Base-by-base conservation (phyloP, 768 basidiomycete genomes). In the Candolleomyces aberdarensis region DNA sequence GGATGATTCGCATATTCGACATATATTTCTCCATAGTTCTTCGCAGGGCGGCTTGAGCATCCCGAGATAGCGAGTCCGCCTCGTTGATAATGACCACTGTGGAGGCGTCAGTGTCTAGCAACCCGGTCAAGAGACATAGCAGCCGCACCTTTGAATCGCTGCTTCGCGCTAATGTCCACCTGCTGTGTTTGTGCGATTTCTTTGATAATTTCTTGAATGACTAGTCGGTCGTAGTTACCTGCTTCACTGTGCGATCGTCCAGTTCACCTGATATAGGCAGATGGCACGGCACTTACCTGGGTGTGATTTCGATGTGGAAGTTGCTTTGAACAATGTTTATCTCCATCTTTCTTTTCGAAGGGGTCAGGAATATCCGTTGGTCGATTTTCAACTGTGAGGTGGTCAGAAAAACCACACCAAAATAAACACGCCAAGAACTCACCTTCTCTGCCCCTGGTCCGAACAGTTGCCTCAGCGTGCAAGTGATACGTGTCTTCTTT, bases 21-120 rank as follows among this genome's bases (percentile, higher is more conserved):
- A 97, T 98, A 79, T 96, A 98, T 75, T 98, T 98, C 72, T 99
- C 96, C 96, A 98, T 99, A 10, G 96, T 99, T 60, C 96, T 83
- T 68, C 96, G 88, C 39, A 99, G 83, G 8, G 96, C 96, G 0
- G 96, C 95, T 78, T 99, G 96, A 1, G 96, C 96, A 75, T 99
- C 96, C 57, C 96, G 88, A 11, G 93, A 88, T 46, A 99, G 82
- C 0, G 92, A 89, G 72, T 99, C 96, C 1, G 96, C 96, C 75
- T 98, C 96, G 66, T 98, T 98, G 69, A 99, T 97, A 60, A 99
- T 83, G 55, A 99, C 96, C n/a, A 96, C 96, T 98, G 36, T 60
- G 26, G 26, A 26, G 51, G 53, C 48, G 26, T 11, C 43, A 41
- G 41, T 51, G 40, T 57, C 56, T 49, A 63, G 13, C 3, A 15